phyloP scores from a whole-genome alignment of 176 grass and related monocot species.

The Stipa capillata region DNA sequence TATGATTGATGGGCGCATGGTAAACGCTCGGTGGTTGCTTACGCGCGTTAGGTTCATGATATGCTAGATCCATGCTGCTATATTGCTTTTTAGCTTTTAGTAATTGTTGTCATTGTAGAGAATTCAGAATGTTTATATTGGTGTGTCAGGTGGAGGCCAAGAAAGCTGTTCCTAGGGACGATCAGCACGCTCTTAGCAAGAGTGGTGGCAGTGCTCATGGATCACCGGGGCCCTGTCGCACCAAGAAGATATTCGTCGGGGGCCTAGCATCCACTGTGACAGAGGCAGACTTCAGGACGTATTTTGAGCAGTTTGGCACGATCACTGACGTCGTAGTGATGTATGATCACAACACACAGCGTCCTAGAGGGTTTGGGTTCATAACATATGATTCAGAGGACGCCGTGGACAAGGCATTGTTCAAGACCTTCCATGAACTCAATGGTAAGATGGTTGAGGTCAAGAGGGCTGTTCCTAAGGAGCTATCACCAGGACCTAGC shows the following conservation, averaged over 20 bases:
- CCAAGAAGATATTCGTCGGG: conserved; percentile 90
- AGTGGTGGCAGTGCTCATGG: conserved; percentile 48
- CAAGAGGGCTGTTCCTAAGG: conserved; percentile 81
- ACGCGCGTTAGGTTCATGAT: background rate
- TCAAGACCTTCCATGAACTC: conserved; percentile 90
- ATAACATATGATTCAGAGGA: conserved; percentile 84
- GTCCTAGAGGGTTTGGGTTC: conserved; percentile 90
- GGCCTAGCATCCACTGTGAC: conserved; percentile 81
- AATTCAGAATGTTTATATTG: conserved; percentile 30
- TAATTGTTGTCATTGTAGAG: background rate
- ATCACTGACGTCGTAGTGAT: conserved; percentile 85
- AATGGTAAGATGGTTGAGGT: conserved; percentile 95
- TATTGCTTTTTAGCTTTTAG: background rate
- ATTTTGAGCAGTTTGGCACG: conserved; percentile 81
- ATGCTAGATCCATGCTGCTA: conserved; percentile 20
- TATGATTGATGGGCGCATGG: conserved; percentile 87
- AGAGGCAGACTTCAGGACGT: conserved; percentile 71
- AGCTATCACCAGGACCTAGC: conserved; percentile 63
- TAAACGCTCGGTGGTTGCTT: conserved; percentile 23
- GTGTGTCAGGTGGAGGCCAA: conserved; percentile 82
- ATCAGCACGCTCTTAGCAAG: conserved; percentile 50
- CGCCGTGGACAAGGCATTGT: conserved; percentile 65
- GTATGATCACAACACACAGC: conserved; percentile 94
- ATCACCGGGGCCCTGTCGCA: conserved; percentile 57
- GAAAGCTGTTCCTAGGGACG: conserved; percentile 85